These are phyloP conservation scores for Tetracladium setigerum DNA, from an alignment of 495 filamentous ascomycete species.

Conservation along the genomic window DNA sequence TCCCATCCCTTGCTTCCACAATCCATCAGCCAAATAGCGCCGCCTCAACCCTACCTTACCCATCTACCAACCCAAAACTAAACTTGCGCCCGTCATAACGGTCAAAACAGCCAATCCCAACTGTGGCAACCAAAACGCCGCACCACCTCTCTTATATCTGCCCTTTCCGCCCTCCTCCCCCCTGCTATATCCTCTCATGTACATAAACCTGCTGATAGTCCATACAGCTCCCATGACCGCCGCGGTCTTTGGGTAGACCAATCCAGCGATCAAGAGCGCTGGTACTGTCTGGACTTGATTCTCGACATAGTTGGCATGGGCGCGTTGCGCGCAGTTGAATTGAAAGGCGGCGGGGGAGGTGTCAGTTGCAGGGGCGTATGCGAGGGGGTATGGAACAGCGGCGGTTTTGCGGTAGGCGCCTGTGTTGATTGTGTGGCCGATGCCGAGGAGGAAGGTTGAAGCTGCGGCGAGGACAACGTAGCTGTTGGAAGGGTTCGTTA, in stretches of 20 bases:
- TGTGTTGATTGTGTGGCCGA: conserved; percentile 35
- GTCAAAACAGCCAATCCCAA: conserved; percentile 36
- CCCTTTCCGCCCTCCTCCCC: conserved; percentile 39
- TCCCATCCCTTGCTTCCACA: no score
- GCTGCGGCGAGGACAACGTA: conserved; percentile 40
- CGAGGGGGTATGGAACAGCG: conserved; percentile 41
- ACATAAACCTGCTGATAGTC: conserved; percentile 35
- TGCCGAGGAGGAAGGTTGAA: conserved; percentile 40
- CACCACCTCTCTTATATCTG: conserved; percentile 26
- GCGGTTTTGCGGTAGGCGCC: conserved; percentile 34
- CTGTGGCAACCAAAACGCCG: conserved; percentile 34
- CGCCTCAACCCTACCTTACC: no score
- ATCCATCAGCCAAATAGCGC: no score
- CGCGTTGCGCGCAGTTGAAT: conserved; percentile 57
- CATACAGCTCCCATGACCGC: conserved; percentile 36
- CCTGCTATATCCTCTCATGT: conserved; percentile 44
- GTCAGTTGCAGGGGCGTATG: conserved; percentile 42
- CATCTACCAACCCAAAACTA: conserved; percentile 16
- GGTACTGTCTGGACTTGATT: conserved; percentile 40
- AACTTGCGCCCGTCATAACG: conserved; percentile 19
- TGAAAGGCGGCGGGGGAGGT: conserved; percentile 23
- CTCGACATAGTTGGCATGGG: conserved; percentile 49
- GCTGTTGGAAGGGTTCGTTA: conserved; percentile 23
- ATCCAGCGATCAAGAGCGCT: conserved; percentile 34
- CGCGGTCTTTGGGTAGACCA: conserved; percentile 41